Percentiles rank a stretch among this genome's conserved stretches.
Conservation (phyloP, 2,329 filamentous ascomycete genomes). For the Colletotrichum sp. region DNA sequence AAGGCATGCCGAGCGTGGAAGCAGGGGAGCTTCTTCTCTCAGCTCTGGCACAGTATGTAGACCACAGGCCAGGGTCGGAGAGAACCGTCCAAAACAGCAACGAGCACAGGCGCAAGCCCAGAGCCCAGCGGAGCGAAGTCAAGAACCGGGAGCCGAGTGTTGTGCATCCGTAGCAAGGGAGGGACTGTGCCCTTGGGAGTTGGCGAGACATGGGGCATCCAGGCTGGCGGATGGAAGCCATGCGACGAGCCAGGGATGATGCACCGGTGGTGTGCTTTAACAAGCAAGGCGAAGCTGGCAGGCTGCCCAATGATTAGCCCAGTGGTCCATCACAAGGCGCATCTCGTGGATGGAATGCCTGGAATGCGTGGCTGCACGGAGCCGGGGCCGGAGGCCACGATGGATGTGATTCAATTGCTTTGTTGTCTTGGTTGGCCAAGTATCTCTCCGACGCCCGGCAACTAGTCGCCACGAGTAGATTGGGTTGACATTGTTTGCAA, state of each 20-base stretch:
- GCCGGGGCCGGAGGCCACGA: background rate
- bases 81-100: background rate
- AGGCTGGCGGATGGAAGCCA: background rate
- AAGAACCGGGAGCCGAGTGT: background rate
- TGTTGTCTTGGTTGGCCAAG: background rate
- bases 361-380: background rate
- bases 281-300: background rate
- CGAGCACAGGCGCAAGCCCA: background rate
- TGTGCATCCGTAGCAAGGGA: constrained; percentile 13
- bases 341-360: background rate
- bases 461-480: constrained; percentile 6
- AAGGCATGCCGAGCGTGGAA: background rate
- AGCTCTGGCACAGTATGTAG: background rate
- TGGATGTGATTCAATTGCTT: background rate
- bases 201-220: background rate
- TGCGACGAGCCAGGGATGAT: constrained; percentile 3
- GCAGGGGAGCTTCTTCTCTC: constrained; percentile 4
- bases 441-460: background rate
- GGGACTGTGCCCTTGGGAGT: background rate
- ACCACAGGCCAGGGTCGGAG: background rate
- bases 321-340: background rate
- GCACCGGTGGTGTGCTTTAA: background rate
- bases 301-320: background rate
- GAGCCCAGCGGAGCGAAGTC: background rate
- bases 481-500: background rate